Percentiles rank a stretch among this genome's conserved stretches.
Evolutionary conservation across 192 early-diverging fungal species (phyloP).

Genomic region (Backusella morwellensis): DNA sequence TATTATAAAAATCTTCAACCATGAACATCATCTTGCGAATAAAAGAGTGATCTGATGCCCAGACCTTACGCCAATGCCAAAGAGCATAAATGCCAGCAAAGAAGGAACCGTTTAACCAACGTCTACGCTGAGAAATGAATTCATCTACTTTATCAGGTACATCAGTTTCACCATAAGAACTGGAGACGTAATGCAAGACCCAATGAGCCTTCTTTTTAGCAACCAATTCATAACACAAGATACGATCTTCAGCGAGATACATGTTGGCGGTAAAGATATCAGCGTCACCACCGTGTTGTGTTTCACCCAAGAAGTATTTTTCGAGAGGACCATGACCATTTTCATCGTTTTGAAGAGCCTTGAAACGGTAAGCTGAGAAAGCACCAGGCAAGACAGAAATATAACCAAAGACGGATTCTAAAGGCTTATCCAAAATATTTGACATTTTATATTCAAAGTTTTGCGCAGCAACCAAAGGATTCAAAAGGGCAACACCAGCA

Average conservation of each 20-base stretch:
- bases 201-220: conserved; percentile 67
- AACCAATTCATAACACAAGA: conserved; percentile 78
- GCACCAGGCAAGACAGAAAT: conserved; percentile 85
- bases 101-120: conserved; percentile 83
- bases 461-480: conserved; percentile 78
- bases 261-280: conserved; percentile 68
- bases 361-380: conserved; percentile 78
- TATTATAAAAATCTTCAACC: conserved; percentile 81
- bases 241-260: conserved; percentile 71
- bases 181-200: conserved; percentile 71
- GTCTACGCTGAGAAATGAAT: conserved; percentile 76
- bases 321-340: conserved; percentile 60
- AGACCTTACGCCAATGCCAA: conserved; percentile 61
- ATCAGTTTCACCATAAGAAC: conserved; percentile 76
- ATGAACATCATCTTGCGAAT: conserved; percentile 71
- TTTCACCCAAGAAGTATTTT: conserved; percentile 78
- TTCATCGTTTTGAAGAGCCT: conserved; percentile 60
- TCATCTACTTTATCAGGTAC: conserved; percentile 65
- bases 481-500: conserved; percentile 54
- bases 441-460: conserved; percentile 84
- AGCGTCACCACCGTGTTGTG: conserved; percentile 56
- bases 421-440: conserved; percentile 77
- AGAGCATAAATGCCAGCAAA: conserved; percentile 76
- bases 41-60: conserved; percentile 63
- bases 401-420: conserved; percentile 81